Evolutionary conservation across 495 filamentous ascomycete genomes (phyloP).

Genomic region (Xylaria sp.): DNA sequence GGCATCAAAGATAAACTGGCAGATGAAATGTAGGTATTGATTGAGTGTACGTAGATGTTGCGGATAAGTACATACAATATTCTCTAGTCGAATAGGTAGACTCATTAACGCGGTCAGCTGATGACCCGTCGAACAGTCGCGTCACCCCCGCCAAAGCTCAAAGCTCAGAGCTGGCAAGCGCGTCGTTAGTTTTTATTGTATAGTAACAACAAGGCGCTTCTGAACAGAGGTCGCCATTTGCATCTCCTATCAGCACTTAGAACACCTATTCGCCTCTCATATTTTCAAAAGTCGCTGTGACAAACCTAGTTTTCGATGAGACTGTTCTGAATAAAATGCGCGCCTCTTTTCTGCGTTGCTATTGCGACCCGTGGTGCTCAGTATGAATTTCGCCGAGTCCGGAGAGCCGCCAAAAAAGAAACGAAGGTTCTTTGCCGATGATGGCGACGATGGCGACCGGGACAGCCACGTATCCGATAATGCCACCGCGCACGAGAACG

Average conservation of each 20-base stretch:
- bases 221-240: not conserved
- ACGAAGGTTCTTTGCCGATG: constrained; percentile 79
- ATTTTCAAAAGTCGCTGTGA: not conserved
- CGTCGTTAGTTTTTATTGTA: not conserved
- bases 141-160: constrained; percentile 32
- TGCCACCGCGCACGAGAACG: constrained; percentile 13
- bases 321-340: not conserved
- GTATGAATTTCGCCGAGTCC: constrained; percentile 62
- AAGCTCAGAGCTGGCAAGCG: constrained; percentile 17
- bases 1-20: constrained; percentile 14
- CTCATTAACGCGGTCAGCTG: constrained; percentile 38
- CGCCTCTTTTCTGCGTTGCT: not conserved
- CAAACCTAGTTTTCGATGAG: not conserved
- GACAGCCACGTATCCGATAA: constrained; percentile 24
- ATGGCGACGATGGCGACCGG: constrained; percentile 59
- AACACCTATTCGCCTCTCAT: not conserved
- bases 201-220: not conserved
- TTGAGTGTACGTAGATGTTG: too few relatives aligned
- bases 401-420: constrained; percentile 77
- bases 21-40: too few relatives aligned
- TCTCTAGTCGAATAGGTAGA: too few relatives aligned
- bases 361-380: constrained; percentile 26
- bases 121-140: constrained; percentile 33
- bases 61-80: too few relatives aligned
- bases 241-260: not conserved